Conservation (phyloP, 1,139 yeast genomes). For the Protomyces gravidus region DNA sequence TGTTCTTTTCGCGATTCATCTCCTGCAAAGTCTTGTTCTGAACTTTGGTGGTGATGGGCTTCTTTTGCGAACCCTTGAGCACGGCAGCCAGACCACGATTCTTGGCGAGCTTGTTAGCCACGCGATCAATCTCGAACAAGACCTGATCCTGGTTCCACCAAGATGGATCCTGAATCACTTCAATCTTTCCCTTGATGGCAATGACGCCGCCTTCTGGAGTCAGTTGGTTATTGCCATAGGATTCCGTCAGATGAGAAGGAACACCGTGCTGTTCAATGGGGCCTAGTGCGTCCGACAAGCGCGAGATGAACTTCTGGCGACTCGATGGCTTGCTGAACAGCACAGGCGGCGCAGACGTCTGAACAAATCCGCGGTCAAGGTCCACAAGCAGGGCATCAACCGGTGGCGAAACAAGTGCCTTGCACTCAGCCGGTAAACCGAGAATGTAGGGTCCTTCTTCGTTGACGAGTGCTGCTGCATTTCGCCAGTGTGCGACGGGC, state of each 20-base stretch:
- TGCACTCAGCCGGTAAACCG: conserved; percentile 21
- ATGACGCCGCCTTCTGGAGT: conserved; percentile 25
- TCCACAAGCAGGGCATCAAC: conserved; percentile 23
- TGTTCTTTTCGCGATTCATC: conserved; percentile 11
- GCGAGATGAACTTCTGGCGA: conserved; percentile 20
- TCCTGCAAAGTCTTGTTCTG: conserved; percentile 10
- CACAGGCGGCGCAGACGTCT: conserved; percentile 18
- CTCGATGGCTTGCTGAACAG: conserved; percentile 16
- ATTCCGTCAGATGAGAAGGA: conserved; percentile 18
- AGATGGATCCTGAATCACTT: conserved; percentile 13
- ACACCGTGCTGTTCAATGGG: conserved; percentile 3
- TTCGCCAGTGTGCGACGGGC: conserved; percentile 20
- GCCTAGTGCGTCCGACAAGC: conserved; percentile 9
- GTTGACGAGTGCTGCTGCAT: conserved; percentile 1
- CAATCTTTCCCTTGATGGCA: conserved; percentile 12
- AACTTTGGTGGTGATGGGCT: conserved; percentile 18
- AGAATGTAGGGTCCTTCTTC: conserved; percentile 27
- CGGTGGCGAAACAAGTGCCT: conserved; percentile 21
- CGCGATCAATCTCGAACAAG: conserved; percentile 18
- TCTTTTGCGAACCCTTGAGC: conserved; percentile 13
- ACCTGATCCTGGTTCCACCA: conserved; percentile 26
- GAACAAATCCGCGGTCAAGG: conserved; percentile 16
- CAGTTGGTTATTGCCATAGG: conserved; percentile 11
- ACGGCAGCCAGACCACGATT: conserved; percentile 21
- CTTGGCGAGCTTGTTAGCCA: conserved; percentile 17